phyloP scores from a whole-genome alignment of 163 green algal genomes.

The Picocystis sp. region DNA sequence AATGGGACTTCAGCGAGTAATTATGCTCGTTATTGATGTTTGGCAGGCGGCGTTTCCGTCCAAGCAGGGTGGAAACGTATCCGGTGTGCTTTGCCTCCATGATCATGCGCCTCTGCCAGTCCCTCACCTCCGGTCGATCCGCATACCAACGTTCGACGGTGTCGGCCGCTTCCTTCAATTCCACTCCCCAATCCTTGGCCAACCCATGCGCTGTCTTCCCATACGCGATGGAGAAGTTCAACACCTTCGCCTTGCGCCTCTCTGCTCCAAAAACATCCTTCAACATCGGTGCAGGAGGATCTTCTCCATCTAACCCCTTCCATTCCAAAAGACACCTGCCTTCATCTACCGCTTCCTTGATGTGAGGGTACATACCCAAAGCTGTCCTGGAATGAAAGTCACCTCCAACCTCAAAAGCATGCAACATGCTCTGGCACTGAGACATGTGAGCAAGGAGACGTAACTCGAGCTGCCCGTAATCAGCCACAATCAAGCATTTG shows the following conservation, averaged over 20 bases:
- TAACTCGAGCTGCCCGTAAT: slow-evolving; percentile 98
- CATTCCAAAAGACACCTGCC: slow-evolving; percentile 15
- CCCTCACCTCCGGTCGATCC: slow-evolving; percentile 58
- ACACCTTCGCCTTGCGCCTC: slow-evolving; percentile 58
- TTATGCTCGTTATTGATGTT: slow-evolving; percentile 25
- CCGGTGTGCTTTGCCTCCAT: slow-evolving; percentile 20
- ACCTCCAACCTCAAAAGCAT: slow-evolving; percentile 74
- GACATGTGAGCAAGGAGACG: slow-evolving; percentile 91
- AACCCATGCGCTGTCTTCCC: slow-evolving; percentile 92
- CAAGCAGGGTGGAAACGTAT: slow-evolving; percentile 63
- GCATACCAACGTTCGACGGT: slow-evolving; percentile 68
- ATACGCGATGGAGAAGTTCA: slow-evolving; percentile 98
- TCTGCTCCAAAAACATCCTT: slow-evolving; percentile 82
- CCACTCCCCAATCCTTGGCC: slow-evolving; percentile 68
- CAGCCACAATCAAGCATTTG: slow-evolving; percentile 72
- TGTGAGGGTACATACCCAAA: slow-evolving; percentile 89
- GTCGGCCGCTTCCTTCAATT: slow-evolving; percentile 61
- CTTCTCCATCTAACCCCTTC: slow-evolving; percentile 9
- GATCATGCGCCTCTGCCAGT: slow-evolving; percentile 50
- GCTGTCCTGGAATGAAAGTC: slow-evolving; percentile 95
- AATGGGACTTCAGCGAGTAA: slow-evolving; percentile 25
- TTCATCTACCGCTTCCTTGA: slow-evolving; percentile 49
- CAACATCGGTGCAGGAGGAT: slow-evolving; percentile 46
- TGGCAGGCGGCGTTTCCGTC: slow-evolving; percentile 56
- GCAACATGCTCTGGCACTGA: slow-evolving; percentile 55